Conservation (phyloP, 2,329 filamentous ascomycete genomes). For the Purpureocillium lavendulum region DNA sequence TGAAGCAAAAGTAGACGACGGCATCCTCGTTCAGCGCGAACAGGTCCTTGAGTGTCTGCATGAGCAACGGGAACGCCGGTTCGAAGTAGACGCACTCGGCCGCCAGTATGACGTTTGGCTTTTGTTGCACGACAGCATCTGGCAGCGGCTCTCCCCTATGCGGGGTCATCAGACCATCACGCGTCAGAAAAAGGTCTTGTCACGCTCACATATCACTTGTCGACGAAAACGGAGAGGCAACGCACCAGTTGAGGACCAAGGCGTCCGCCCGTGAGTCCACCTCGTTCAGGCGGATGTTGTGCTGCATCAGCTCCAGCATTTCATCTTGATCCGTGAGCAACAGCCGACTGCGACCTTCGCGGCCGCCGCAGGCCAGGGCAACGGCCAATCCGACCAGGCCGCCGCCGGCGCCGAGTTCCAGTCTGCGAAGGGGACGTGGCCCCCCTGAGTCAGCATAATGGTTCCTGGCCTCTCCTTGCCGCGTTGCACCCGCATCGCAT, state of each 20-base stretch:
- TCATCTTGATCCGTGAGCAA: conserved; percentile 80
- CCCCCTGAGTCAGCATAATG: conserved; percentile 1
- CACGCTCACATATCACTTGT: too few relatives aligned
- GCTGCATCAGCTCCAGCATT: conserved; percentile 79
- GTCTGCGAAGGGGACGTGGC: conserved; percentile 36
- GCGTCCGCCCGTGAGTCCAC: conserved; percentile 57
- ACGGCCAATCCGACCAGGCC: conserved; percentile 70
- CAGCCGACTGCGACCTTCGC: conserved; percentile 32
- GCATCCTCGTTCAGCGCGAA: conserved; percentile 61
- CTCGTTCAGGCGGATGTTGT: conserved; percentile 77
- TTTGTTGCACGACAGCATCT: conserved; percentile 40
- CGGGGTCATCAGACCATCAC: conserved; percentile 1
- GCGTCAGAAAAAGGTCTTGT: conserved; percentile 1
- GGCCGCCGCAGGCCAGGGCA: conserved; percentile 42
- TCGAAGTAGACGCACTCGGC: conserved; percentile 98
- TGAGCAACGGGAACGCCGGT: conserved; percentile 81
- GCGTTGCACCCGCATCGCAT: too few relatives aligned
- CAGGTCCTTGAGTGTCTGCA: conserved; percentile 68
- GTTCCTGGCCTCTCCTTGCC: conserved; percentile 1
- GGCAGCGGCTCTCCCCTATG: conserved; percentile 53
- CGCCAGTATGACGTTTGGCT: conserved; percentile 78
- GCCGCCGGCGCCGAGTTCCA: conserved; percentile 88
- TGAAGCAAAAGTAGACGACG: conserved; percentile 80
- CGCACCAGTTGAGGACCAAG: conserved; percentile 72
- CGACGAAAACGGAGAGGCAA: conserved; percentile 8